A percentile compares a stretch with the other conserved stretches of the same genome.
Evolutionary conservation across 768 basidiomycete species (phyloP).

Genomic region (Boletus subcaerulescens): DNA sequence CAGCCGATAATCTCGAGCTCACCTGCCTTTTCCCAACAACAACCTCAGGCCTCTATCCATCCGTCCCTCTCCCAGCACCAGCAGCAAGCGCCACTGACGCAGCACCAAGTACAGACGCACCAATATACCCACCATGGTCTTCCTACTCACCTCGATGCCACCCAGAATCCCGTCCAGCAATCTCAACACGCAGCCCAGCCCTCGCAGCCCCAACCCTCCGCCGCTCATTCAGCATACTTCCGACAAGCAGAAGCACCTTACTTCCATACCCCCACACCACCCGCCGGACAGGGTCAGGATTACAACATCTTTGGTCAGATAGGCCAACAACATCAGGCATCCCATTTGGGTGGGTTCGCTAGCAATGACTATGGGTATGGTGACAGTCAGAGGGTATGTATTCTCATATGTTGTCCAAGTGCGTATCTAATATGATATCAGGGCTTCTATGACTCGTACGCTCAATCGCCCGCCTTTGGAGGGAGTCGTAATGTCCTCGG

Average conservation of each 20-base stretch:
- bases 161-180: constrained; percentile 42
- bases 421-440: constrained; percentile 29
- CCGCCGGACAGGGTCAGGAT: constrained; percentile 59
- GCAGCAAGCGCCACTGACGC: constrained; percentile 29
- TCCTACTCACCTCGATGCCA: constrained; percentile 58
- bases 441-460: constrained; percentile 79
- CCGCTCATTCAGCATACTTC: constrained; percentile 65
- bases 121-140: constrained; percentile 68
- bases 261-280: constrained; percentile 78
- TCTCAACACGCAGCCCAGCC: constrained; percentile 41
- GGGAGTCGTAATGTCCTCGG: constrained; percentile 57
- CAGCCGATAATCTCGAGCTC: constrained; percentile 30
- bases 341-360: constrained; percentile 53
- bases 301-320: constrained; percentile 68
- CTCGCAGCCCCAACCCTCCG: constrained; percentile 45
- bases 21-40: constrained; percentile 28
- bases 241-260: constrained; percentile 68
- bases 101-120: constrained; percentile 38
- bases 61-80: constrained; percentile 32
- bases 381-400: constrained; percentile 62
- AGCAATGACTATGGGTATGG: constrained; percentile 66
- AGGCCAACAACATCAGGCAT: constrained; percentile 50
- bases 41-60: constrained; percentile 32
- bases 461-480: constrained; percentile 60
- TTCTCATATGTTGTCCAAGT: not conserved